Conservation (phyloP, 169 alveolate genomes). For the Sarcocystis neurona region DNA sequence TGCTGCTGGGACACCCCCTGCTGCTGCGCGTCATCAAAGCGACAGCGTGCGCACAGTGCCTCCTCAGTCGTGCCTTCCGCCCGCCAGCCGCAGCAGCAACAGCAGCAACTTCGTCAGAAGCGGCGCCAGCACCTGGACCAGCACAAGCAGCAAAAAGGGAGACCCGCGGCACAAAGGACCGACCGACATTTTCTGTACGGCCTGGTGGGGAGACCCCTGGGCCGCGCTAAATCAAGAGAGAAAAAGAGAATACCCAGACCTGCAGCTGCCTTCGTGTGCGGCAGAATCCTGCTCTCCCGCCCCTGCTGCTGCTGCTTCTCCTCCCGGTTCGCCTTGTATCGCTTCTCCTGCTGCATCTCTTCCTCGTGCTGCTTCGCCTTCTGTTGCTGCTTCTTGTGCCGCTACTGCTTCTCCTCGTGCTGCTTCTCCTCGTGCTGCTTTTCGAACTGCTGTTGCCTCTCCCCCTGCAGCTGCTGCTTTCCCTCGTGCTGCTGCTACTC, state of each 20-base stretch:
- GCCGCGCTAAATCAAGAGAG: background rate
- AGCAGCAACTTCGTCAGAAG: too few species aligned
- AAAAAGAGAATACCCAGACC: background rate
- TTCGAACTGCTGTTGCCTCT: background rate
- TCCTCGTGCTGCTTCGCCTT: background rate
- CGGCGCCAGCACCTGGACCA: too few species aligned
- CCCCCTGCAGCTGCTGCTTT: background rate
- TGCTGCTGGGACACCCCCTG: too few species aligned
- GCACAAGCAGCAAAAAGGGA: too few species aligned
- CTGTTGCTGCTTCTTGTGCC: background rate
- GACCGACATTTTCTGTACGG: background rate
- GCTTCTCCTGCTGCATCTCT: background rate
- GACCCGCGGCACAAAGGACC: too few species aligned
- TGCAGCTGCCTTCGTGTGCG: conserved; percentile 9
- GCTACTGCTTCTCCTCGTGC: too few species aligned
- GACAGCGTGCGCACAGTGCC: too few species aligned
- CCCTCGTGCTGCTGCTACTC: background rate
- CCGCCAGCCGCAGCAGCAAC: too few species aligned
- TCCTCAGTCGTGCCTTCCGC: too few species aligned
- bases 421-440: background rate
- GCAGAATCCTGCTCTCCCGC: background rate
- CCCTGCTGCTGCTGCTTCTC: background rate
- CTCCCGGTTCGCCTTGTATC: background rate
- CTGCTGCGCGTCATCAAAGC: too few species aligned
- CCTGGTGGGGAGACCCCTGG: conserved; percentile 19